Percentiles rank a stretch among this genome's conserved stretches.
phyloP scores from a whole-genome alignment of 192 early-diverging fungal genomes.

The Thoreauomyces humboldtii region DNA sequence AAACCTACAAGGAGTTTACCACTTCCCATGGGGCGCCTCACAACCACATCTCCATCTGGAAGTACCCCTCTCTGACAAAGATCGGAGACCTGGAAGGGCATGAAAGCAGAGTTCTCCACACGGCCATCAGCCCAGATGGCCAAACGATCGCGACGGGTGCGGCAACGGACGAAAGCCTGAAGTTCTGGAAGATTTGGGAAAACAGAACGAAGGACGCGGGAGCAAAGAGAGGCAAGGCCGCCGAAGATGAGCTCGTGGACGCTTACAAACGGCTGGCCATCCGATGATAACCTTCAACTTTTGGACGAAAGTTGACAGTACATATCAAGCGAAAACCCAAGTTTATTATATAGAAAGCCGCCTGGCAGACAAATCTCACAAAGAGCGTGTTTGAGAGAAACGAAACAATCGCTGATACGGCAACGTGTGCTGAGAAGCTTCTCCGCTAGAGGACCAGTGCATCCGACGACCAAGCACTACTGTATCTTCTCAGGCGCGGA shows the following conservation, averaged over 20 bases:
- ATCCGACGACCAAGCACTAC: too few relatives aligned
- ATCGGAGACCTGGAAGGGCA: constrained; percentile 53
- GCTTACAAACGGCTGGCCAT: constrained; percentile 36
- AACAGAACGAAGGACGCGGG: constrained; percentile 22
- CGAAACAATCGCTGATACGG: too few relatives aligned
- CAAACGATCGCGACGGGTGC: constrained; percentile 50
- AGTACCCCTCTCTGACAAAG: constrained; percentile 50
- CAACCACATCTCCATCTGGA: constrained; percentile 53
- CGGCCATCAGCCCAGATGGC: constrained; percentile 56
- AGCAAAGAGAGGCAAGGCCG: not conserved
- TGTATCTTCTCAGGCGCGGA: too few relatives aligned
- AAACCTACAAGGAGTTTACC: constrained; percentile 55
- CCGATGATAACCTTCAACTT: too few relatives aligned
- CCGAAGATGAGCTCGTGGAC: constrained; percentile 37
- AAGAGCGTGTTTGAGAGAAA: too few relatives aligned
- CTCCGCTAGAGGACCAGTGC: too few relatives aligned
- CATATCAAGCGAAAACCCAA: too few relatives aligned
- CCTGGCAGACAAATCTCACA: too few relatives aligned
- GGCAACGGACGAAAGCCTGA: constrained; percentile 48
- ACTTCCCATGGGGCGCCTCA: constrained; percentile 54
- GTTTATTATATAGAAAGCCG: too few relatives aligned
- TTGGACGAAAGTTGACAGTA: too few relatives aligned
- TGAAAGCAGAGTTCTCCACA: constrained; percentile 47
- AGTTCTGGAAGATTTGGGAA: constrained; percentile 63
- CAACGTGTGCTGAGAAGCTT: too few relatives aligned